Conservation (phyloP, 2,329 filamentous ascomycete genomes). For the Podosphaera xanthii region DNA sequence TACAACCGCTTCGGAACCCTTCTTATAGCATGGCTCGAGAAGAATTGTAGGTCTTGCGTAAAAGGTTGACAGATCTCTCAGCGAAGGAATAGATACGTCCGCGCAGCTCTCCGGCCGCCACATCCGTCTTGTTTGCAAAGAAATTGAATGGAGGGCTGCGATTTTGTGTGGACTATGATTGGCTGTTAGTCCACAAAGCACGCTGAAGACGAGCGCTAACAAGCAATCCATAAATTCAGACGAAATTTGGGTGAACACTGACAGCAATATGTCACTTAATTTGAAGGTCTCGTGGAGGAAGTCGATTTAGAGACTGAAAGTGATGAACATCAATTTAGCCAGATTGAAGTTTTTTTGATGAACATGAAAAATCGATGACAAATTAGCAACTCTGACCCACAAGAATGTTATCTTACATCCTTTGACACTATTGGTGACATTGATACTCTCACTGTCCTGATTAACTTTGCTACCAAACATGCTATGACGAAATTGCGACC, state of each 20-base stretch:
- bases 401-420: not conserved
- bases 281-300: not conserved
- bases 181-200: not conserved
- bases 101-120: no score
- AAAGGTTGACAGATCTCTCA: no score
- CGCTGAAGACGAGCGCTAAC: not conserved
- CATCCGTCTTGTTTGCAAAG: no score
- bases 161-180: not conserved
- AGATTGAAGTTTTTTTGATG: not conserved
- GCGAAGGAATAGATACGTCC: no score
- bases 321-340: not conserved
- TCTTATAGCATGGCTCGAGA: no score
- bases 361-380: not conserved
- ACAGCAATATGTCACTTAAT: not conserved
- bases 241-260: not conserved
- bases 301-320: not conserved
- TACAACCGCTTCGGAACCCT: not conserved
- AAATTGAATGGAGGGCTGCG: no score
- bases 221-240: not conserved
- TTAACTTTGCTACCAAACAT: not conserved
- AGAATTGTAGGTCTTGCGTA: no score
- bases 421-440: not conserved
- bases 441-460: not conserved
- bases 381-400: not conserved
- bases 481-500: not conserved